Evolutionary conservation across 1,284 basidiomycete genomes (phyloP), one percentile per base, ranked within the genome.

Genomic region (Grifola frondosa): DNA sequence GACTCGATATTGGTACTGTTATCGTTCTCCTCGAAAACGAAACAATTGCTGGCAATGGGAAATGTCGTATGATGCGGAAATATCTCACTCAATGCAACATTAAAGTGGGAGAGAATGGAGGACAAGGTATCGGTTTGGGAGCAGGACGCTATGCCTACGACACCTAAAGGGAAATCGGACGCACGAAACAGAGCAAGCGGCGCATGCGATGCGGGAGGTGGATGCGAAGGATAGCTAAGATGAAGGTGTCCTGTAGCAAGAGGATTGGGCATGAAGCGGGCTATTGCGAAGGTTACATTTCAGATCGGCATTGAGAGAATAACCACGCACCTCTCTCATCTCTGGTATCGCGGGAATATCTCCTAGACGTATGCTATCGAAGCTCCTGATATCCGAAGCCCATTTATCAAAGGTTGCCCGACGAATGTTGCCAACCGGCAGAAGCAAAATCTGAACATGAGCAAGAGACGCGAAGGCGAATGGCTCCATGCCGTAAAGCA

Each of bases 251-350:
- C 91, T 25, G 77, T 76, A 5, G 88, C 81, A 28, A 88, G 68
- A 20, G 88, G 84, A 51, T 75, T 84, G 15, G 91, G 86, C 74
- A 91, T 84, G 61, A 93, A 91, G 25, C 88, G 81, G 37, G 83
- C 86, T 89, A 56, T 34, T 46, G 46, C 8, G 28, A 11, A 31
- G 21, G 21, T 31, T 21, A 37, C 33, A 13, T 23, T 15, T 36
- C 44, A 20, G 22, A 25, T 20, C 19, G 19, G 30, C 16, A 21
- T 25, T 31, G 30, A 29, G 29, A 26, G 32, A 52, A 40, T 19
- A 30, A 41, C 24, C 25, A 56, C 73, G 52, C 52, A 88, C 89
- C 86, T 77, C 77, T 75, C 48, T 90, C 87, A 59, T 88, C 87
- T 61, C 81, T 84, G 31, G 76, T 74, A 60, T 87, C 21, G 84